Evolutionary conservation across 2,329 filamentous ascomycete genomes (phyloP).

Genomic region (Scedosporium minutisporum): DNA sequence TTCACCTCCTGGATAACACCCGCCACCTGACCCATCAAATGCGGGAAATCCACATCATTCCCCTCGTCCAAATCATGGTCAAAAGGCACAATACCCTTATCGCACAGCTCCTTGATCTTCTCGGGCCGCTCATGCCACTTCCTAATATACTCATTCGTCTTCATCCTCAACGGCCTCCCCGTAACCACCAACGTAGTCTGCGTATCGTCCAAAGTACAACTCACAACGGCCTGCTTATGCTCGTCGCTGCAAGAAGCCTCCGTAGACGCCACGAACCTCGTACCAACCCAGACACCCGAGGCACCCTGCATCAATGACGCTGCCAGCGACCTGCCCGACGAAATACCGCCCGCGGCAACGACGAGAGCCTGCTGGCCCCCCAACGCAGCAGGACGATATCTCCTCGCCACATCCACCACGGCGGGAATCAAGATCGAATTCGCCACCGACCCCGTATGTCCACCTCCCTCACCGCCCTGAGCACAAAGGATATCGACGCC

Average conservation of each 20-base stretch:
- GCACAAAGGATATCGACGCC: slow-evolving; percentile 88
- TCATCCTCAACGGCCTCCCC: slow-evolving; percentile 71
- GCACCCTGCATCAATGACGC: slow-evolving; percentile 81
- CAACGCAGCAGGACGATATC: slow-evolving; percentile 60
- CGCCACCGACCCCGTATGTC: slow-evolving; percentile 82
- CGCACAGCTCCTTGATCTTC: slow-evolving; percentile 66
- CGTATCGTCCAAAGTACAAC: slow-evolving; percentile 71
- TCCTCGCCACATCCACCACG: slow-evolving; percentile 71
- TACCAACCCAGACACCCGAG: slow-evolving; percentile 86
- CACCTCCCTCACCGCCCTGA: slow-evolving; percentile 87
- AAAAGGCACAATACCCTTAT: slow-evolving; percentile 69
- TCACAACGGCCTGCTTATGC: slow-evolving; percentile 78
- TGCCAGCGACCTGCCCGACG: slow-evolving; percentile 72
- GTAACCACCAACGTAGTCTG: slow-evolving; percentile 72
- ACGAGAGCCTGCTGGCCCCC: slow-evolving; percentile 66
- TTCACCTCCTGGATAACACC: slow-evolving; percentile 68
- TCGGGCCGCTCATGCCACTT: slow-evolving; percentile 70
- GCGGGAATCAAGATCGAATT: slow-evolving; percentile 80
- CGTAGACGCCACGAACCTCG: slow-evolving; percentile 73
- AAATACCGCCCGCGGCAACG: slow-evolving; percentile 81
- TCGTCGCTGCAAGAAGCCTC: slow-evolving; percentile 73
- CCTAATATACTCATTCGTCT: slow-evolving; percentile 74
- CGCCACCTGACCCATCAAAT: slow-evolving; percentile 90
- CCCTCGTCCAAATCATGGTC: slow-evolving; percentile 75
- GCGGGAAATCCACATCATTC: slow-evolving; percentile 74